Evolutionary conservation across 2,329 filamentous ascomycete species (phyloP).

Genomic region (Talaromyces sp.): DNA sequence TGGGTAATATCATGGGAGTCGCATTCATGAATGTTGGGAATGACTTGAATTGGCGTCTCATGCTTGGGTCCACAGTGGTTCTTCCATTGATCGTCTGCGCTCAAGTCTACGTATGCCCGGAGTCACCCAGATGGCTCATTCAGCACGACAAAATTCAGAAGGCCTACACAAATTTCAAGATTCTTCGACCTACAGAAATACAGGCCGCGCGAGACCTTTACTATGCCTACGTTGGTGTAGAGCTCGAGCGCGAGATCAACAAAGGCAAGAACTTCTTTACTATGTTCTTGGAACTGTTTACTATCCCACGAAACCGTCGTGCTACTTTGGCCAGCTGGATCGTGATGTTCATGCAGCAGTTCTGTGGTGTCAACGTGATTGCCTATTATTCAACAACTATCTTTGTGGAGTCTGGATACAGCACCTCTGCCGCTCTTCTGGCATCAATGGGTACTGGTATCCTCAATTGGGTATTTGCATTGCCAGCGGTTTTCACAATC

Average conservation of each 20-base stretch:
- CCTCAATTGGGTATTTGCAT: constrained; percentile 67
- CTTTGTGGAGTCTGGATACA: constrained; percentile 60
- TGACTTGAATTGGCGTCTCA: constrained; percentile 67
- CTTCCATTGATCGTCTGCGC: constrained; percentile 58
- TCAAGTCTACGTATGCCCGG: constrained; percentile 68
- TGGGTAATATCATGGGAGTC: constrained; percentile 54
- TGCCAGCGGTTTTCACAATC: constrained; percentile 67
- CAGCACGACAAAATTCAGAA: constrained; percentile 49
- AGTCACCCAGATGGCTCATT: constrained; percentile 56
- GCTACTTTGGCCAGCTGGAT: constrained; percentile 60
- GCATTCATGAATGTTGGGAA: constrained; percentile 47
- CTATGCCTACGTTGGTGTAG: constrained; percentile 61
- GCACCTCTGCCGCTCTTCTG: constrained; percentile 55
- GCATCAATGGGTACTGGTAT: constrained; percentile 67
- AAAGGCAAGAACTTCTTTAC: constrained; percentile 55
- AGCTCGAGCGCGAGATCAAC: constrained; percentile 60
- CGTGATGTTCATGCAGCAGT: constrained; percentile 69
- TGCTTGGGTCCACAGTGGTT: constrained; percentile 69
- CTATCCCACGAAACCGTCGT: constrained; percentile 64
- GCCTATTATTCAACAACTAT: constrained; percentile 66
- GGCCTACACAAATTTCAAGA: constrained; percentile 54
- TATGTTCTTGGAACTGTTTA: constrained; percentile 62
- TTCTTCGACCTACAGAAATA: constrained; percentile 53
- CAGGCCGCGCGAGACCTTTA: constrained; percentile 61
- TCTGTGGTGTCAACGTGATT: constrained; percentile 59